Conservation (phyloP, 2,329 filamentous ascomycete species). For the Pseudogymnoascus sp. region DNA sequence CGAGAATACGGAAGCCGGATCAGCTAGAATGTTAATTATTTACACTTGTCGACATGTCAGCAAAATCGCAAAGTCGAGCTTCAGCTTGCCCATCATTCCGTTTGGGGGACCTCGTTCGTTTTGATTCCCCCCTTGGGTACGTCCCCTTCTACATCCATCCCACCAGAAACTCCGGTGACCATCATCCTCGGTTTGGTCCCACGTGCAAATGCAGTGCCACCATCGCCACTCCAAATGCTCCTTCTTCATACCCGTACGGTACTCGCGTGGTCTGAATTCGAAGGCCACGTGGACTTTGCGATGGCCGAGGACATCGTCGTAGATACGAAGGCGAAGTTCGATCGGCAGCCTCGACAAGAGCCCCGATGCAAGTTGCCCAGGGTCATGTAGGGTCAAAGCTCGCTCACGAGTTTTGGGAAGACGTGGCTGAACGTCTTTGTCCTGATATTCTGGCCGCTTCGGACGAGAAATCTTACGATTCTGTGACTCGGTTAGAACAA, state of each 20-base stretch:
- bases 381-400: not conserved
- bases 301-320: slow-evolving; percentile 16
- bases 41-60: slow-evolving; percentile 17
- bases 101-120: not conserved
- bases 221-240: slow-evolving; percentile 16
- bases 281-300: slow-evolving; percentile 2
- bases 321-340: slow-evolving; percentile 17
- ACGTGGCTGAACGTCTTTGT: not conserved
- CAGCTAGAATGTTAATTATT: not conserved
- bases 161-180: too few relatives aligned
- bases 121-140: too few relatives aligned
- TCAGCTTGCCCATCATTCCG: slow-evolving; percentile 17
- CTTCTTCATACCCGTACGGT: slow-evolving; percentile 13
- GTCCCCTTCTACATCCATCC: not conserved
- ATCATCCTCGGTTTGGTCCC: slow-evolving; percentile 7
- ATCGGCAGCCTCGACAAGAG: slow-evolving; percentile 14
- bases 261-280: not conserved
- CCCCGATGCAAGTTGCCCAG: not conserved
- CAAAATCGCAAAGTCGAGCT: slow-evolving; percentile 15
- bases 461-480: not conserved
- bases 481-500: not conserved
- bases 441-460: not conserved
- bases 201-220: slow-evolving; percentile 14
- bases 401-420: not conserved
- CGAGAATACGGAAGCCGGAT: too few relatives aligned